phyloP scores from a whole-genome alignment of 1,284 basidiomycete species.

The Phellopilus nigrolimitatus region DNA sequence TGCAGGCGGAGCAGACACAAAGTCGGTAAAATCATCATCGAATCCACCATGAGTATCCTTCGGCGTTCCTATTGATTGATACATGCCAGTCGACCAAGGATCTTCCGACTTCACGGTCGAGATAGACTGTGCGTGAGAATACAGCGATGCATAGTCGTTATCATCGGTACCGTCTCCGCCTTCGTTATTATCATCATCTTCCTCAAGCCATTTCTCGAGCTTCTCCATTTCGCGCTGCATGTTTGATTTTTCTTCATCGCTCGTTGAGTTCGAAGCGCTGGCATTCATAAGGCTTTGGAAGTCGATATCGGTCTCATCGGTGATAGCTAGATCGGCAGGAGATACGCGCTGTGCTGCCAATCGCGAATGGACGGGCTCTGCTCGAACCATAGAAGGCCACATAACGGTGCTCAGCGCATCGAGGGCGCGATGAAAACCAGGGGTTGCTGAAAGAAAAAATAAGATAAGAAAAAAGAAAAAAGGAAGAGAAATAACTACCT shows the following conservation, averaged over 20 bases:
- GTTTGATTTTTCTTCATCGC: slow-evolving; percentile 4
- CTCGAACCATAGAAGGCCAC: slow-evolving; percentile 71
- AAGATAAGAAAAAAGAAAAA: slow-evolving; percentile 1
- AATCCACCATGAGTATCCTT: slow-evolving; percentile 38
- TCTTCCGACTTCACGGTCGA: slow-evolving; percentile 1
- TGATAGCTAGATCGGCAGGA: not conserved
- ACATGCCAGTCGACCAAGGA: slow-evolving; percentile 13
- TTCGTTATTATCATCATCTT: slow-evolving; percentile 24
- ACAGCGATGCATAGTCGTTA: slow-evolving; percentile 10
- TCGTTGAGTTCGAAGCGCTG: too few relatives aligned
- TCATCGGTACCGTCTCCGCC: slow-evolving; percentile 22
- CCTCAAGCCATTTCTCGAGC: slow-evolving; percentile 57
- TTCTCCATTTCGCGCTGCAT: slow-evolving; percentile 44
- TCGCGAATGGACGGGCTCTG: slow-evolving; percentile 23
- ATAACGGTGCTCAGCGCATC: slow-evolving; percentile 79
- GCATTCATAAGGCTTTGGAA: slow-evolving; percentile 23
- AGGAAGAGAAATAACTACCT: slow-evolving; percentile 7
- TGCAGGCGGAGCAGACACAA: slow-evolving; percentile 51
- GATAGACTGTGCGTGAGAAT: not conserved
- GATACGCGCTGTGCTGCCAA: not conserved
- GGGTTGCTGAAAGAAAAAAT: slow-evolving; percentile 37
- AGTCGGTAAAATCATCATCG: slow-evolving; percentile 75
- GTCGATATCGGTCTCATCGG: slow-evolving; percentile 11
- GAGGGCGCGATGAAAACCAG: slow-evolving; percentile 59
- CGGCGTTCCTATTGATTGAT: not conserved